Evolutionary conservation across 495 filamentous ascomycete species (phyloP).

Genomic region (Rhizodiscina lignyota): DNA sequence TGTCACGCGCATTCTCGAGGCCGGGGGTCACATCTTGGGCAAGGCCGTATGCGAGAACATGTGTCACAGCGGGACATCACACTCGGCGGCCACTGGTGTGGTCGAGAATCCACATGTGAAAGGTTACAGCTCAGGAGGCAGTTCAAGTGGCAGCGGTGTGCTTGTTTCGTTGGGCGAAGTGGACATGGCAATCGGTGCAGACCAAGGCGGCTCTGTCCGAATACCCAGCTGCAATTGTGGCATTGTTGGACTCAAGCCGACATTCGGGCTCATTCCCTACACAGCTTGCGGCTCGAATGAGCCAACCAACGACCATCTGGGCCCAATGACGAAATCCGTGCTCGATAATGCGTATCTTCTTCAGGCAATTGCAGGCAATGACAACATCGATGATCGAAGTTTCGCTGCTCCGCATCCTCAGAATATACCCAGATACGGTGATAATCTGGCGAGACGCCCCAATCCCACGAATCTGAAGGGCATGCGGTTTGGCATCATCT

Average conservation of each 20-base stretch:
- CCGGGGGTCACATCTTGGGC: slow-evolving; percentile 20
- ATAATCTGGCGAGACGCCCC: slow-evolving; percentile 14
- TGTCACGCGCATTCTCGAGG: slow-evolving; percentile 29
- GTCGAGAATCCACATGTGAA: slow-evolving; percentile 22
- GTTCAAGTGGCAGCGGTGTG: slow-evolving; percentile 36
- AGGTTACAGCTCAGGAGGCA: slow-evolving; percentile 34
- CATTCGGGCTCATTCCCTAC: slow-evolving; percentile 22
- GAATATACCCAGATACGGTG: slow-evolving; percentile 19
- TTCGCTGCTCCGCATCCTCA: slow-evolving; percentile 16
- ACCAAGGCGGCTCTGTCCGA: slow-evolving; percentile 45
- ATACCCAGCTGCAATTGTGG: slow-evolving; percentile 28
- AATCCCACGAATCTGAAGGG: slow-evolving; percentile 14
- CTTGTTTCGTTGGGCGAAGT: slow-evolving; percentile 33
- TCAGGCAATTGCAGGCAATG: slow-evolving; percentile 35
- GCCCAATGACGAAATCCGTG: slow-evolving; percentile 27
- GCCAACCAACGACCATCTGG: slow-evolving; percentile 19
- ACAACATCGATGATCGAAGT: slow-evolving; percentile 39
- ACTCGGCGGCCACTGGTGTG: slow-evolving; percentile 21
- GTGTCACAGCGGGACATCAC: slow-evolving; percentile 20
- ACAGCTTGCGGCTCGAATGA: slow-evolving; percentile 18
- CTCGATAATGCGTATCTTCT: slow-evolving; percentile 33
- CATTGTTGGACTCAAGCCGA: slow-evolving; percentile 23
- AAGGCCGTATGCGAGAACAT: slow-evolving; percentile 27
- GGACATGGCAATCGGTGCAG: slow-evolving; percentile 40
- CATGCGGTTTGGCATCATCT: slow-evolving; percentile 34